Evolutionary conservation across 352 stramenopile species (phyloP), one percentile per base, ranked within the genome.

Genomic region (Pythium diclinum): DNA sequence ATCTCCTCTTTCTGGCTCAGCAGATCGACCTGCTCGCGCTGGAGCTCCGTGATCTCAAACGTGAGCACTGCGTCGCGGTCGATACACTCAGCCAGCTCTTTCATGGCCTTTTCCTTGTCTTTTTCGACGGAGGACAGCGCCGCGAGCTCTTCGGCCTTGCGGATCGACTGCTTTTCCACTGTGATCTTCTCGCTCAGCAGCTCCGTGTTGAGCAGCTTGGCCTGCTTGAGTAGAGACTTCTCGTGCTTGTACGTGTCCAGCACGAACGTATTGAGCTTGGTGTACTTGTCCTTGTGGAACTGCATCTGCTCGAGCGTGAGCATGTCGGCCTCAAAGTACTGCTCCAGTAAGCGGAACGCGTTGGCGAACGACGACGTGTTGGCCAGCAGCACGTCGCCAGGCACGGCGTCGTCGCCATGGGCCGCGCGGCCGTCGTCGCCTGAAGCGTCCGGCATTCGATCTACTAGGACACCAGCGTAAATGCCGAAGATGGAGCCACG

Each of bases 31-130:
- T 87, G 78, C 64, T 94, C 85, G 34, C 83, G 82, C 71, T 96
- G 85, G 11, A 95, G 67, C 67, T 97, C 89, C 0, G 82, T 91
- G 59, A 95, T 79, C 69, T 97, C 89, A 49, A 96, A 95, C 32
- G 85, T 87, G 19, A 96, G 70, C 36, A 93, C 79, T 10, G 87
- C 83, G 64, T 96, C 86, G 16, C 86, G 79, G 61, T 92, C 83
- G 8, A 92, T 75, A 34, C 74, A 87, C 58, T 94, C 83, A 14
- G 80, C 80, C 28, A 94, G 61, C 47, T 94, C 83, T 61, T 92
- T 93, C 4, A 89, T 46, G 13, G 87, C 84, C 14, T 78, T 78
- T 2, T 95, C 88, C 56, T 91, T 89, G 11, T 94, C 83, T 32
- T 89, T 89, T 48, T 96, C 85, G 6, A 96, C 69, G 1, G 76